Evolutionary conservation across 192 early-diverging fungal species (phyloP), one percentile per base, ranked within the genome.

Genomic region (Entrophospora sp.): DNA sequence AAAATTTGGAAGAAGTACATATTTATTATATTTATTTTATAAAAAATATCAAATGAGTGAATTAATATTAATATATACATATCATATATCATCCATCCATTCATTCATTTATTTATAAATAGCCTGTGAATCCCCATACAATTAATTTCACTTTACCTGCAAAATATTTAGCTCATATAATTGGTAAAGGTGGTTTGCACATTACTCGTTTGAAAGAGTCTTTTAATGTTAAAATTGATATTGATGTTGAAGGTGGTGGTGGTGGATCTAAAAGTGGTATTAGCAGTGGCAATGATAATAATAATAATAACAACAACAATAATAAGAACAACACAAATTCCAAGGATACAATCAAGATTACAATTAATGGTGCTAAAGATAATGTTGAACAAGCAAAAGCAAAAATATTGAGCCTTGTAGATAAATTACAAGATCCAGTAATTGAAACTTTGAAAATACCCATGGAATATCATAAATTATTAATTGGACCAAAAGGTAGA

Each of bases 161-260:
- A 24, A 71, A 66, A 52, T 79, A 74, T 64, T 84, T 78, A 66
- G 79, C 82, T 27, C 89, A 84, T 70, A 79, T 98, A 25, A 93
- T 97, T 66, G 96, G 96, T n/a, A 91, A 91, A 68, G 86, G 85
- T 27, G 93, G 94, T 67, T 86, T 85, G 64, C 82, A 84, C 64
- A 82, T 98, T 55, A 89, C 84, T 68, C 83, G 85, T 48, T 65
- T 96, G 35, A 90, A 85, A 63, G 83, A 87, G 14, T 84, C 87
- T 69, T 81, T 85, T 63, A 81, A 83, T 61, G 89, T 98, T 46
- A 80, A 75, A 34, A 76, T 90, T 65, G 88, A 89, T 61, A 74
- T 88, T 58, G 88, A 89, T 61, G 73, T 88, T 58, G 76, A 76
- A 32, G 81, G 75, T 46, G 72, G 75, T 36, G 67, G n/a, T n/a